phyloP scores from a whole-genome alignment of 345 rosid genomes.

The Clausena lansium region DNA sequence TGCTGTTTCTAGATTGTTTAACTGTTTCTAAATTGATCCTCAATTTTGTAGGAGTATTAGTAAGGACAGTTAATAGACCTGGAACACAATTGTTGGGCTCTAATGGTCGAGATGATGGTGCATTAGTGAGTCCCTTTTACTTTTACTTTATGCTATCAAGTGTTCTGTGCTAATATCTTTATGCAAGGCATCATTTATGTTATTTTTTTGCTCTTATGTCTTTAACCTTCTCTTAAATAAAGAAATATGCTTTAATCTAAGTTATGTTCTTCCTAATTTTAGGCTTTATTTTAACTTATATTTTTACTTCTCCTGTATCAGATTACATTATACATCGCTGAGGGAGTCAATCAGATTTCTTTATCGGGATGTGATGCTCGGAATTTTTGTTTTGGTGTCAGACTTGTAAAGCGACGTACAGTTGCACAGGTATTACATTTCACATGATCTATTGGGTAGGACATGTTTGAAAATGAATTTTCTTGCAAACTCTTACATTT shows the following conservation, averaged over 20 bases:
- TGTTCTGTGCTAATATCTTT: slow-evolving; percentile 7
- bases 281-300: background rate
- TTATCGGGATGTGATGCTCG: slow-evolving; percentile 27
- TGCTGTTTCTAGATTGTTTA: background rate
- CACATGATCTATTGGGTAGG: background rate
- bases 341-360: slow-evolving; percentile 29
- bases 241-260: background rate
- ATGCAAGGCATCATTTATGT: background rate
- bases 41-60: slow-evolving; percentile 17
- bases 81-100: slow-evolving; percentile 33
- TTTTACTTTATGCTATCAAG: background rate
- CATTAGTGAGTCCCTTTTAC: slow-evolving; percentile 30
- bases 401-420: slow-evolving; percentile 26
- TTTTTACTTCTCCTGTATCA: background rate
- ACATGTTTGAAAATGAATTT: background rate
- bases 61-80: slow-evolving; percentile 25
- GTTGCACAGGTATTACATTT: slow-evolving; percentile 23
- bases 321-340: slow-evolving; percentile 16
- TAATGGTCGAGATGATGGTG: slow-evolving; percentile 47
- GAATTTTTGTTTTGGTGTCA: slow-evolving; percentile 30
- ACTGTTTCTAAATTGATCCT: background rate
- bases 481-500: background rate
- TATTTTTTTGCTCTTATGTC: slow-evolving; percentile 1
- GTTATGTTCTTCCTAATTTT: background rate
- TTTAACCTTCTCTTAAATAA: background rate